Conservation (phyloP, 257 asterid genomes). For the Salvia rosmarinus region DNA sequence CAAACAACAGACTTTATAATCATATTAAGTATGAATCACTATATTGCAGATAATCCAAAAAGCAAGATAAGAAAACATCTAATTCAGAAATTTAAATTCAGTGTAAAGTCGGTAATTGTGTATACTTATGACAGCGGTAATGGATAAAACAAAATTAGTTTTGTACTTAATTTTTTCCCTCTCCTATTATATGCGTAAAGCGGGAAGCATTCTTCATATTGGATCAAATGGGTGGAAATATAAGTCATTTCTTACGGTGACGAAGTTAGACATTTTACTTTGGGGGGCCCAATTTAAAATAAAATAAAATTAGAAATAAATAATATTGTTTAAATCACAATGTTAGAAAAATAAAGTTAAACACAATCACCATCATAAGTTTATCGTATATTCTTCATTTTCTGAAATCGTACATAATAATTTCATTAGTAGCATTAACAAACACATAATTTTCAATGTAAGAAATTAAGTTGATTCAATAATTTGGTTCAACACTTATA, state of each 20-base stretch:
- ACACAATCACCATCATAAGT: no score
- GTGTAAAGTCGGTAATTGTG: neutral
- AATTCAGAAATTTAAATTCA: neutral
- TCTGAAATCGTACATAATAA: no score
- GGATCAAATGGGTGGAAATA: neutral
- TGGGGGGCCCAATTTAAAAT: no score
- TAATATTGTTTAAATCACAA: no score
- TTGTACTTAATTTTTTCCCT: neutral
- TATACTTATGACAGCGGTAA: neutral
- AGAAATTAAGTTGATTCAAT: no score
- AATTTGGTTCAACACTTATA: no score
- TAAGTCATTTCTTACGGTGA: slow-evolving; percentile 58
- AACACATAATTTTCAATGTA: no score
- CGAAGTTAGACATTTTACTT: no score
- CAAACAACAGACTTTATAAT: neutral
- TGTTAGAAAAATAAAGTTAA: no score
- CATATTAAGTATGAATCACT: neutral
- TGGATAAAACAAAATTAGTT: neutral
- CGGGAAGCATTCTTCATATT: neutral
- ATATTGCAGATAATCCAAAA: neutral
- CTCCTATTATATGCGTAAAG: neutral
- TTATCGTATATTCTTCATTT: no score
- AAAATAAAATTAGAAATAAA: no score
- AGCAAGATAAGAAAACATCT: neutral
- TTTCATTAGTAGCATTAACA: no score